Evolutionary conservation across 2,329 filamentous ascomycete genomes (phyloP), one percentile per base, ranked within the genome.

Genomic region (Trichoderma afroharzianum): DNA sequence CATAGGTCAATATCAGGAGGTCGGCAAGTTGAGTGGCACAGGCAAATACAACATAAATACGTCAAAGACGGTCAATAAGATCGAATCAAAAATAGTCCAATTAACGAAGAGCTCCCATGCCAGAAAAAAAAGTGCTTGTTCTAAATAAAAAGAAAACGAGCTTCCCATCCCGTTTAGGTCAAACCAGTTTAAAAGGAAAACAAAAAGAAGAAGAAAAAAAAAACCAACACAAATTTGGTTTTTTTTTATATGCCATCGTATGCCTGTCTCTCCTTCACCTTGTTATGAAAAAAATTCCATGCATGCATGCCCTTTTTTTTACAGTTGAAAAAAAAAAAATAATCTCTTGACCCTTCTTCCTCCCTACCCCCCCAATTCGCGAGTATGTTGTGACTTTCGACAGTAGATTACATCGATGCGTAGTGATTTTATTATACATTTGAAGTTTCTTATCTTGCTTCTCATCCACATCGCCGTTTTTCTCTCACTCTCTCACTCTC

Each of bases 331-430:
- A 18, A 55, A 24, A 3, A 53, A 30, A 57, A 57, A 70, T 58
- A 55, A 32, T 64, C 33, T 64, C 21, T 64, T 58, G 63, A 43
- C 8, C 43, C 5, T 24, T 24, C 47, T 9, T 14, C 24, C 50
- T 26, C 1, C 24, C 1, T 15, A n/a, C n/a, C 12, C 15, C 15
- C 11, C 28, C 30, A 36, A 15, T 69, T 7, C 28, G 66, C 66
- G 66, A 69, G 57, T 69, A 62, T 69, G 66, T 71, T 66, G 53
- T 55, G 53, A 61, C 14, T 70, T 64, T 59, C 71, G 66, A 72
- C 71, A 70, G 70, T 72, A 72, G 71, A 72, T 72, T 72, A 72
- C 66, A 72, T 70, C 68, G 58, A 70, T 63, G 71, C 67, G 58
- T 61, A 72, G 3, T 63, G 53, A 59, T 63, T 72, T 61, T 70